Evolutionary conservation across 1,139 yeast species (phyloP).

Genomic region (Candida tetrigidarum): DNA sequence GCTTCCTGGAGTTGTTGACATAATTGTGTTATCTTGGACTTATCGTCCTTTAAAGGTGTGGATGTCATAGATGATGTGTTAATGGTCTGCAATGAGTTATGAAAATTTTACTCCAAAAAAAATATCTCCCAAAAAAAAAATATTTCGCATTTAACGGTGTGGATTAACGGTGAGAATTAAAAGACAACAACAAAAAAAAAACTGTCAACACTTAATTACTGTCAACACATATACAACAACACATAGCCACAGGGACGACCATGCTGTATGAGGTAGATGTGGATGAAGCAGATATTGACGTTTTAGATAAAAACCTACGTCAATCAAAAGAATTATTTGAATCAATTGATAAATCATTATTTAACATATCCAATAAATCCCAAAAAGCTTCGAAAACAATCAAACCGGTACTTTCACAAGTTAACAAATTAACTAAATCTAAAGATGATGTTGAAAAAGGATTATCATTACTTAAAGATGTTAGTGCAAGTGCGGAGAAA

Average conservation of each 20-base stretch:
- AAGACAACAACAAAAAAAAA: too few relatives aligned
- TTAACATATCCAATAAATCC: slow-evolving; percentile 59
- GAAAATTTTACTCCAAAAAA: too few relatives aligned
- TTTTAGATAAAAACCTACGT: slow-evolving; percentile 72
- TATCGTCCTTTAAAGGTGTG: slow-evolving; percentile 17
- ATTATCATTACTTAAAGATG: slow-evolving; percentile 60
- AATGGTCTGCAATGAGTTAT: slow-evolving; percentile 1
- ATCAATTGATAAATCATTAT: slow-evolving; percentile 59
- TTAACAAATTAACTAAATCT: slow-evolving; percentile 57
- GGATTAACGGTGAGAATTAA: too few relatives aligned
- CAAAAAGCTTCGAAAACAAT: slow-evolving; percentile 65
- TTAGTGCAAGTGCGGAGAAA: slow-evolving; percentile 65
- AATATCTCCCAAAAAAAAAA: too few relatives aligned
- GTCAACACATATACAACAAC: neutral
- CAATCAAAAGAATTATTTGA: slow-evolving; percentile 61
- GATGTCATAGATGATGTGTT: neutral
- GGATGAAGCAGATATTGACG: slow-evolving; percentile 86
- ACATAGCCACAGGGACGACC: slow-evolving; percentile 5
- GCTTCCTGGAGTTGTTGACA: slow-evolving; percentile 21
- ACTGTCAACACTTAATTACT: neutral
- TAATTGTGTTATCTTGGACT: slow-evolving; percentile 18
- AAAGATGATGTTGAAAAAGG: slow-evolving; percentile 67
- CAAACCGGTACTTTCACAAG: slow-evolving; percentile 71
- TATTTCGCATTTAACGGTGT: too few relatives aligned
- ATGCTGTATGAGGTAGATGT: slow-evolving; percentile 48